These are phyloP conservation scores for Gyromitra esculenta DNA, from an alignment of 2,329 filamentous ascomycete genomes.

Conservation along the genomic window DNA sequence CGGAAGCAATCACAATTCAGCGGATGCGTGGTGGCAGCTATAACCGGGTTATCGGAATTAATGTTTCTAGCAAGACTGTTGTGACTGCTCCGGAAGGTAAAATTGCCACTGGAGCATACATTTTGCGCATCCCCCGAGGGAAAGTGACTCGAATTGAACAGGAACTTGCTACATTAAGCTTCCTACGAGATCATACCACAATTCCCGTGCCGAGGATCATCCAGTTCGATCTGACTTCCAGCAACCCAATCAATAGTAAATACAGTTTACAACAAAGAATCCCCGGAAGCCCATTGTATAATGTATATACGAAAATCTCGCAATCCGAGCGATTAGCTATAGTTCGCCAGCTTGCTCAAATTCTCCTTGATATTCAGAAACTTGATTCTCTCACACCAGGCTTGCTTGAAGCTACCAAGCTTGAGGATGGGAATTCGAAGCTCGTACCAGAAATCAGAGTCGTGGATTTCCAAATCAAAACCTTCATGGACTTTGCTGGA, in stretches of 20 bases:
- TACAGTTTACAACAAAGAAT: conserved; percentile 28
- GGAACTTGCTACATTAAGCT: conserved; percentile 25
- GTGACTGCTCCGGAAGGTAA: background rate
- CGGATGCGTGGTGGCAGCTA: conserved; percentile 33
- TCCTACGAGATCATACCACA: conserved; percentile 6
- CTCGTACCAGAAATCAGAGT: conserved; percentile 14
- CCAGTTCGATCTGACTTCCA: conserved; percentile 23
- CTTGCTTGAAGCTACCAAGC: conserved; percentile 8
- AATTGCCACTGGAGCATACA: background rate
- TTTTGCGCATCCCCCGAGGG: conserved; percentile 31
- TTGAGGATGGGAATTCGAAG: background rate
- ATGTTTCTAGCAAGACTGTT: background rate
- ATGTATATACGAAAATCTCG: conserved; percentile 18
- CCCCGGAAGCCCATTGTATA: conserved; percentile 1
- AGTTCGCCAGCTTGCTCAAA: conserved; percentile 9
- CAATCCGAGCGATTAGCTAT: conserved; percentile 24
- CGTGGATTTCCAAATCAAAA: conserved; percentile 33
- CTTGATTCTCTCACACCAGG: conserved; percentile 10
- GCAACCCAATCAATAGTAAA: conserved; percentile 10
- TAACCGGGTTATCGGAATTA: conserved; percentile 22
- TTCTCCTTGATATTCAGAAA: conserved; percentile 20
- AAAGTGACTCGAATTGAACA: conserved; percentile 7
- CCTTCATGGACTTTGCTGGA: conserved; percentile 3
- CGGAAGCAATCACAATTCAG: conserved; percentile 13
- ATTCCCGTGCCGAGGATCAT: conserved; percentile 23